Conservation (phyloP, 768 basidiomycete species). For the Phylloporus scabripes region DNA sequence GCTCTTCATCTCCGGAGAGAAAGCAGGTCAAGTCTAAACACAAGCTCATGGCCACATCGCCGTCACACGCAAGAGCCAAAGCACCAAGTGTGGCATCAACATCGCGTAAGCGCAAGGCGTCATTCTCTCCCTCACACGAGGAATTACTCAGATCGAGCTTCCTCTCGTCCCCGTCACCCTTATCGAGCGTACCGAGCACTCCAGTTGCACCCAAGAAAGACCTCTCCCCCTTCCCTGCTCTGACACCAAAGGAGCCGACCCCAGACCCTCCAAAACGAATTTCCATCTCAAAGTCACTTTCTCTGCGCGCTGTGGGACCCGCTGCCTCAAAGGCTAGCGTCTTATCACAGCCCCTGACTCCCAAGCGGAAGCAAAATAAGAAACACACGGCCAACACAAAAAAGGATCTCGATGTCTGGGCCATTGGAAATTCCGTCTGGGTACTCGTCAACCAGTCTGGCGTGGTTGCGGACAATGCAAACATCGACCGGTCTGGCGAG, state of each 20-base stretch:
- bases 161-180: conserved; percentile 20
- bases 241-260: neutral
- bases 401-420: conserved; percentile 9
- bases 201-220: conserved; percentile 11
- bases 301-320: conserved; percentile 6
- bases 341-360: conserved; percentile 19
- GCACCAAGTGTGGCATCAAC: conserved; percentile 9
- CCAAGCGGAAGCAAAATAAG: conserved; percentile 19
- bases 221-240: conserved; percentile 17
- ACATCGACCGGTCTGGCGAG: conserved; percentile 11
- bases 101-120: conserved; percentile 27
- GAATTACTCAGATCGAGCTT: conserved; percentile 7
- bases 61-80: conserved; percentile 14
- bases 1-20: conserved; percentile 28
- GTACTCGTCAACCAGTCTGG: conserved; percentile 43
- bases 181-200: conserved; percentile 22
- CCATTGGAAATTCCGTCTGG: conserved; percentile 45
- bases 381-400: conserved; percentile 1
- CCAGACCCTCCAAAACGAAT: conserved; percentile 6
- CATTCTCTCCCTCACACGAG: conserved; percentile 7
- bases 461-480: conserved; percentile 30
- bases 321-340: conserved; percentile 9
- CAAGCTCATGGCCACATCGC: conserved; percentile 3
- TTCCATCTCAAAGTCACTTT: conserved; percentile 9
- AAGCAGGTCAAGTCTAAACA: conserved; percentile 8